Base-by-base conservation (phyloP, 2,329 filamentous ascomycete genomes). In the Cladosporium sp. region DNA sequence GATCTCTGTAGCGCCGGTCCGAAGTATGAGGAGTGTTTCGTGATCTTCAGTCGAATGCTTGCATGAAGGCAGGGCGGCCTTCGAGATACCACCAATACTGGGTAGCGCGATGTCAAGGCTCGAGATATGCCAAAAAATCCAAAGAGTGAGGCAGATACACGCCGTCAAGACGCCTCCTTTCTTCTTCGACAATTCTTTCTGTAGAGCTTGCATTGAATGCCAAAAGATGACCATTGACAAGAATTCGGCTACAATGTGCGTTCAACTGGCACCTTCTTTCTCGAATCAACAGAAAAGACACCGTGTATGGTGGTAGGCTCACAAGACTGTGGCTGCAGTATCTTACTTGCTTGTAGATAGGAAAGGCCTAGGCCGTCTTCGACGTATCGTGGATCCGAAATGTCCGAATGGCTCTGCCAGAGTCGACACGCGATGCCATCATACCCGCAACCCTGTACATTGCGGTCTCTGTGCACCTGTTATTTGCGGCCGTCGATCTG, bases 1-100 rank as follows among this genome's bases (percentile, higher is more conserved):
- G 14, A 84, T 80, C 70, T 88, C 85, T 7, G 84, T 85, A 18
- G 85, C 84, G 63, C 85, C 86, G 0, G 86, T 88, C 69, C 84
- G 83, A 67, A 88, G 77, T 16, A 87, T 77, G n/a, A 88, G 80
- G 67, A 87, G 81, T 56, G 86, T 74, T 67, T 87, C 79, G 1
- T 83, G 76, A 1, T 79, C 77, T 1, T 78, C 77, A 0, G 70
- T 64, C 10, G 72, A 63, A 56, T 55, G 28, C 52, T 55, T 33
- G 52, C 52, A 55, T 18, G 68, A 65, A 55, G 52, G 28, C 18
- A 21, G 28, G 5, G 7, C 8, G 11, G 52, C 28, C 6, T 55
- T 55, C 3, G 52, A 55, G 52, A 55, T 3, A 21, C 2, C 28
- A 33, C 16, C 28, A 33, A 55, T 3, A 21, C 28, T 14, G 12